Base-by-base conservation (phyloP, 2,329 filamentous ascomycete genomes). In the Epichloe typhina region DNA sequence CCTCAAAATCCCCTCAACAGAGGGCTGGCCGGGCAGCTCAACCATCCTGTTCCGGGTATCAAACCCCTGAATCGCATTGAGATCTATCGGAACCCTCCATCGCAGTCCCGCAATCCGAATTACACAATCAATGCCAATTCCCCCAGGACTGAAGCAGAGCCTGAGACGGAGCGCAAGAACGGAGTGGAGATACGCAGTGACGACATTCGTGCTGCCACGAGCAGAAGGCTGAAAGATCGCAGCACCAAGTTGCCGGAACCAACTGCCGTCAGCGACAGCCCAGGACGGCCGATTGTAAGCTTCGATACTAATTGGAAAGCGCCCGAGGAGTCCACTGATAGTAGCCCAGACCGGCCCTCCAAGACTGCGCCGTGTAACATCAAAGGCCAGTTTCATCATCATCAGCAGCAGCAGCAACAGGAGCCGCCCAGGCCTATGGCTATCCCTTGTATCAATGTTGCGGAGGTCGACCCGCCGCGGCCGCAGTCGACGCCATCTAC, bases 251-350 rank as follows among this genome's bases (percentile, higher is more conserved):
- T 97, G 55, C 91, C 90, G 31, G 91, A 85, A 62, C 91, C 91
- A 57, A 88, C 86, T 50, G 84, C 87, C 62, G 90, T 97, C 67
- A 96, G 89, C 71, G 86, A 96, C 71, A 86, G 79, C 63, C 85
- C 86, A 60, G 88, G 88, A 60, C 82, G 91, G 64, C 91, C 91
- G 56, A 97, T 97, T 74, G 91, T 97, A 75, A 97, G 91, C 77
- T 97, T 97, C 76, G 80, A 95, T 69, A 79, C 79, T 62, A 79
- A 84, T 64, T 95, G 88, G 83, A 85, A 82, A 74, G 78, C 82
- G 63, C 79, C 78, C 64, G 82, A 86, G 65, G 74, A 78, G 73
- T 74, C 73, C 68, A 75, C 85, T 75, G 84, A 88, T 80, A 69
- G 79, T 72, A 85, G 58, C 61, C 64, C 66, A 71, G 67, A 75